Base-by-base conservation (phyloP, 2,329 filamentous ascomycete species). In the Sclerotinia nivalis region DNA sequence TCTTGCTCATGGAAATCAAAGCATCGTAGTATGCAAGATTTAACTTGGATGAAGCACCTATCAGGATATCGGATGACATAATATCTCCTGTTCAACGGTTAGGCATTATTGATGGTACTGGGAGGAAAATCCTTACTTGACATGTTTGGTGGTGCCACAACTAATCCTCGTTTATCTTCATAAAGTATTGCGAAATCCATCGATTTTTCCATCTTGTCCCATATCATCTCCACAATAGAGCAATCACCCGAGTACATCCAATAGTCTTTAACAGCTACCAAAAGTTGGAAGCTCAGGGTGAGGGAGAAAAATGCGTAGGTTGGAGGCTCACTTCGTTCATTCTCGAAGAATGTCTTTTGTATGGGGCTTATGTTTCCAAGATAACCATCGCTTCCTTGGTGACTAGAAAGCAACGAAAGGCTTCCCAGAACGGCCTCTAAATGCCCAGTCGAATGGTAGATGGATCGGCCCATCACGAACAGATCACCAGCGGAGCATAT, bases 171-270 rank as follows among this genome's bases (percentile, higher is more conserved):
- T 25, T 34, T 37, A 25, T 62, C 60, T 62, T 49, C 60, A 50
- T 50, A 62, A 7, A 62, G 28, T 12, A 37, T 34, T 62, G 59
- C 59, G 20, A 61, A 61, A 49, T 22, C 31, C 43, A 61, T 49
- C 3, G 59, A 61, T 49, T n/a, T 61, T 22, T 61, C 59, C 43
- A 62, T 31, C 43, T 62, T 62, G 43, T 49, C 28, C 59, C 90
- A 3, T 80, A 84, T 64, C 86, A 88, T 4, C 80, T 91, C 22
- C 84, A 84, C 64, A 80, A 83, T 76, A 82, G 59, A 62, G 43
- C 34, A 62, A 62, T 62, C 59, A 9, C 59, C 59, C 3, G 59
- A 34, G 28, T 62, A 62, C 59, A 62, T 49, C 43, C 59, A 62
- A 49, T 49, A 62, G n/a, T 62, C 59, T 13, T 62, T 62, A 20